phyloP scores from a whole-genome alignment of 345 rosid species.

The Trapa incisa region DNA sequence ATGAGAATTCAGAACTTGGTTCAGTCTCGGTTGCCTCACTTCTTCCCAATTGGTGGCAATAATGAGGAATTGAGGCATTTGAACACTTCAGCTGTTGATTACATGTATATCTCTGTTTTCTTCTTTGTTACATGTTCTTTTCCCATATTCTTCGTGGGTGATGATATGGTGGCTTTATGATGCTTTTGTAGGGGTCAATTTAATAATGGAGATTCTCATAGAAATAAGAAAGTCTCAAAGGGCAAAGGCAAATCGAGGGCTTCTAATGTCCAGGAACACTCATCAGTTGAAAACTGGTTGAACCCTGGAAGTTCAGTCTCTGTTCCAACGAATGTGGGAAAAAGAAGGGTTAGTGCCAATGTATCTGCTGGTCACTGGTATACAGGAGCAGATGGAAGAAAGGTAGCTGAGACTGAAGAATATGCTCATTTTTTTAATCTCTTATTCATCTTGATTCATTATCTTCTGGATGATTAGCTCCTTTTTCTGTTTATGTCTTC shows the following conservation, averaged over 20 bases:
- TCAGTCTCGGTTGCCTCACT: constrained; percentile 52
- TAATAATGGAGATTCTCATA: constrained; percentile 38
- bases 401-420: constrained; percentile 30
- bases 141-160: not conserved
- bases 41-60: constrained; percentile 37
- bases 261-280: constrained; percentile 20
- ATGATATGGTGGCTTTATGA: not conserved
- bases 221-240: constrained; percentile 29
- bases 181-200: constrained; percentile 58
- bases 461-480: no score
- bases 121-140: not conserved
- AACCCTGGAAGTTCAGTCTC: constrained; percentile 36
- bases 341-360: constrained; percentile 57
- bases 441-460: not conserved
- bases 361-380: constrained; percentile 64
- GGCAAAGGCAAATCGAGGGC: constrained; percentile 32
- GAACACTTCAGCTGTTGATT: constrained; percentile 40
- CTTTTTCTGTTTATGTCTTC: no score
- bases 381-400: constrained; percentile 67
- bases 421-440: not conserved
- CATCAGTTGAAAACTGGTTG: constrained; percentile 39
- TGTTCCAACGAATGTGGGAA: constrained; percentile 64
- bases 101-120: constrained; percentile 29
- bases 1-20: constrained; percentile 51
- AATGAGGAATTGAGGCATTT: constrained; percentile 23